Base-by-base conservation (phyloP, 805 yeast genomes). In the Hermanozyma aechmeae region DNA sequence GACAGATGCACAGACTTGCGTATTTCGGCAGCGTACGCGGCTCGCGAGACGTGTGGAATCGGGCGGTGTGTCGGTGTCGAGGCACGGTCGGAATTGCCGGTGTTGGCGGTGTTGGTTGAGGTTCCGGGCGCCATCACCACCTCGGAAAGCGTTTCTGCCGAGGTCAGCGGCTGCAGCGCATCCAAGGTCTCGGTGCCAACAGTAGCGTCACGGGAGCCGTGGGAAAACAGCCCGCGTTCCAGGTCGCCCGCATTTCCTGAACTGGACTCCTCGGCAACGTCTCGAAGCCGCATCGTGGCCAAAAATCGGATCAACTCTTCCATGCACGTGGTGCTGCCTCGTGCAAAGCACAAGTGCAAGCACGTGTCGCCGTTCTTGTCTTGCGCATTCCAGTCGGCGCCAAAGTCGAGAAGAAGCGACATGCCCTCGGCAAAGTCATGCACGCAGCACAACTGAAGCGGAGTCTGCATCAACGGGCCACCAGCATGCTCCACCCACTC, bases 391-490 rank as follows among this genome's bases (percentile, higher is more conserved):
- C 53, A 55, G 27, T 58, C 53, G 3, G 93, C 93, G 6, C 87
- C 92, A 32, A 79, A 71, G 21, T 79, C 79, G 4, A 84, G 55
- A 13, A 85, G 54, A 24, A 82, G 53, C 37, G 68, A 72, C 26
- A 79, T 61, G 38, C 87, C 78, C 21, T 75, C 78, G 33, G 67
- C 67, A 47, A 65, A 71, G 30, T 83, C 82, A 23, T 61, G 50
- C 10, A 61, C 53, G 20, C 81, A 71, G 11, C 89, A 80, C 12
- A 75, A 63, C 46, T 83, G 86, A n/a, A 79, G 59, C 6, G 81
- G 83, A 0, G 82, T 76, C 31, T 67, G 60, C 45, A 30, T 9
- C 45, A 58, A 15, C 65, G 72, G 24, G 51, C 63, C 67, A 4
- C 61, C 49, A 2, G 74, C 69, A 41, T 73, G 76, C 47, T 79